Percentiles rank a stretch among this genome's conserved stretches.
Conservation (phyloP, 306 rosid genomes). For the Adenanthera pavonina region DNA sequence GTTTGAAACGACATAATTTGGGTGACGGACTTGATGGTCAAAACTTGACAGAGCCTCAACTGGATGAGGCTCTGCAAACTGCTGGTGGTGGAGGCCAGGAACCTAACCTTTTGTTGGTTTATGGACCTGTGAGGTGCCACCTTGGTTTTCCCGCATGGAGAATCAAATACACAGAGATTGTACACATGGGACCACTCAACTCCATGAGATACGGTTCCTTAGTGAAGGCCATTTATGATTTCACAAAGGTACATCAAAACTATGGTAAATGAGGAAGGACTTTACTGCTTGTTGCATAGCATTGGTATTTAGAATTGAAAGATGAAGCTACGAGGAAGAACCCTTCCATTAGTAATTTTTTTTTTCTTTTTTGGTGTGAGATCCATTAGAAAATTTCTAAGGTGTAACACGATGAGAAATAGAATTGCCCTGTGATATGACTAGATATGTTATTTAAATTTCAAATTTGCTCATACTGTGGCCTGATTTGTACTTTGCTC, state of each 20-base stretch:
- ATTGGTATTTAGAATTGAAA: conserved; percentile 12
- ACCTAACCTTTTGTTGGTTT: conserved; percentile 84
- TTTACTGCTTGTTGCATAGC: conserved; percentile 19
- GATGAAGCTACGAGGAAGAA: conserved; percentile 1
- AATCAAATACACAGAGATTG: conserved; percentile 81
- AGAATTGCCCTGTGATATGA: conserved; percentile 20
- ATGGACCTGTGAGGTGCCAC: conserved; percentile 92
- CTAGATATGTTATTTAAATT: not conserved
- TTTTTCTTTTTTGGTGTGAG: too few species aligned
- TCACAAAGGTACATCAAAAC: conserved; percentile 71
- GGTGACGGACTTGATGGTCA: conserved; percentile 49
- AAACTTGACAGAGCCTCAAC: conserved; percentile 57
- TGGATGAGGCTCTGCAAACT: conserved; percentile 71
- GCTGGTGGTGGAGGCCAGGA: conserved; percentile 83
- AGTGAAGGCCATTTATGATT: conserved; percentile 70
- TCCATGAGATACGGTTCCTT: conserved; percentile 76
- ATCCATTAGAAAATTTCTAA: not conserved
- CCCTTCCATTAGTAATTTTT: not conserved
- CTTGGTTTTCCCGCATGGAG: conserved; percentile 97
- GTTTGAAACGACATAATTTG: conserved; percentile 48
- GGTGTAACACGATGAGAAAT: conserved; percentile 31
- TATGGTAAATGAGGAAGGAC: conserved; percentile 58
- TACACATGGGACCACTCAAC: conserved; percentile 83
- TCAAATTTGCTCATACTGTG: not conserved
- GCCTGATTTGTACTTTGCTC: not conserved